phyloP scores from a whole-genome alignment of 2,329 filamentous ascomycete species.

The Colletotrichum echinochloae region DNA sequence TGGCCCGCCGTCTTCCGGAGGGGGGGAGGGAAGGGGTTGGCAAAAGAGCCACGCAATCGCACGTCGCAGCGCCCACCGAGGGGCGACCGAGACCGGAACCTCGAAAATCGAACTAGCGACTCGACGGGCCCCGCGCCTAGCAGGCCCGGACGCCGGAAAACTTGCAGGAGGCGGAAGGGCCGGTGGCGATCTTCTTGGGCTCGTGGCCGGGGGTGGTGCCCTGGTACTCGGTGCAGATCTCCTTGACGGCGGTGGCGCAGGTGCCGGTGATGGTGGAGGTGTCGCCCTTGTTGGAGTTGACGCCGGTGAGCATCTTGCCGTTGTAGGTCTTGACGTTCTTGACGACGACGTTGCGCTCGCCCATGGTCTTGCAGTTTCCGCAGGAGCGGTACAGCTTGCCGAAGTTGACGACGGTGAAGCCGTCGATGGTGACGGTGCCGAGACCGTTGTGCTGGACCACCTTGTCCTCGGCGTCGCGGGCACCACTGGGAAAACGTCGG shows the following conservation, averaged over 20 bases:
- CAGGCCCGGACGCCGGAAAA: slow-evolving; percentile 37
- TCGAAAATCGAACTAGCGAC: neutral
- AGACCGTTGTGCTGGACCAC: slow-evolving; percentile 41
- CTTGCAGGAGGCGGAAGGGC: slow-evolving; percentile 26
- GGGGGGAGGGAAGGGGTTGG: too few relatives aligned
- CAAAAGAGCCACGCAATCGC: slow-evolving; percentile 2
- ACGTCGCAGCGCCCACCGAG: neutral
- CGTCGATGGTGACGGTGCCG: slow-evolving; percentile 41
- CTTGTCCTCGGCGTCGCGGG: slow-evolving; percentile 39
- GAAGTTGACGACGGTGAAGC: slow-evolving; percentile 40
- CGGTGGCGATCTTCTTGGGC: slow-evolving; percentile 37
- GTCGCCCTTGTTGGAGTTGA: slow-evolving; percentile 43
- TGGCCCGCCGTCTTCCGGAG: slow-evolving; percentile 24
- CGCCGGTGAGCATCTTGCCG: slow-evolving; percentile 41
- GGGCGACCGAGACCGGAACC: neutral
- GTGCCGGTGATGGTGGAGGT: slow-evolving; percentile 40
- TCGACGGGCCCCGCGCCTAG: slow-evolving; percentile 34
- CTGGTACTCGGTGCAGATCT: slow-evolving; percentile 42
- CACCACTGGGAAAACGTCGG: slow-evolving; percentile 19
- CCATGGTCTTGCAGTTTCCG: slow-evolving; percentile 42
- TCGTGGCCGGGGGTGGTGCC: slow-evolving; percentile 40
- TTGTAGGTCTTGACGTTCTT: slow-evolving; percentile 43
- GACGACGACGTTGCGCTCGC: slow-evolving; percentile 39
- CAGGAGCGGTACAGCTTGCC: slow-evolving; percentile 42
- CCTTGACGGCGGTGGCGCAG: slow-evolving; percentile 41